Base-by-base conservation (phyloP, 352 stramenopile species). In the Poterioochromonas sp. region DNA sequence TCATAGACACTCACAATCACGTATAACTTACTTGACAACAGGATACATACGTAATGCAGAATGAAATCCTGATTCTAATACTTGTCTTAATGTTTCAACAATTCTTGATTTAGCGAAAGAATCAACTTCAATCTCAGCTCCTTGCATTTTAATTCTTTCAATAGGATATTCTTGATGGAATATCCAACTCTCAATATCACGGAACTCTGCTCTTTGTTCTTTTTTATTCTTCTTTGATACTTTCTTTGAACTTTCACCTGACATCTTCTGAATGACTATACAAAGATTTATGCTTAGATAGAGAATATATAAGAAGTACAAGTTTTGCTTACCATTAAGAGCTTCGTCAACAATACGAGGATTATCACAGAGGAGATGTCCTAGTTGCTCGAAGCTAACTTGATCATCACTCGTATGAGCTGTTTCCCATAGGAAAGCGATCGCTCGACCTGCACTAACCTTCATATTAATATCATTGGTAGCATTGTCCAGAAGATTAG, bases 181-280 rank as follows among this genome's bases (percentile, higher is more conserved):
- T 18, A 69, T 35, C 8, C 26, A 69, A 41, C 22, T 22, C 22
- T 26, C 8, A 41, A 69, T 69, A 22, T 69, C 60, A 41, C 60
- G 60, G 26, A 69, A 69, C 26, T 69, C 60, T 35, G 60, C 60
- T 18, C 60, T 8, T 22, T 69, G 60, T 41, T 69, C 60, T 41
- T 69, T 69, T 18, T 22, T 8, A 41, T 69, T 41, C 35, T 69
- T 69, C 22, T 69, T 69, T 15, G 60, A 69, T 18, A 69, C 35
- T 22, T 41, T 35, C 26, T 69, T 69, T 8, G 60, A 69, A 22
- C 60, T 69, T 18, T 69, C 60, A 8, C 22, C 22, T 8, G 60
- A 8, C 5, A 69, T 69, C 18, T 35, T 69, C 60, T 26, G 5
- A 8, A 69, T 69, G 35, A n/a, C n/a, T n/a, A n/a, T n/a, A n/a